A percentile compares a stretch with the other conserved stretches of the same genome.
phyloP scores from a whole-genome alignment of 352 stramenopile genomes.

The Globisporangium nunn region DNA sequence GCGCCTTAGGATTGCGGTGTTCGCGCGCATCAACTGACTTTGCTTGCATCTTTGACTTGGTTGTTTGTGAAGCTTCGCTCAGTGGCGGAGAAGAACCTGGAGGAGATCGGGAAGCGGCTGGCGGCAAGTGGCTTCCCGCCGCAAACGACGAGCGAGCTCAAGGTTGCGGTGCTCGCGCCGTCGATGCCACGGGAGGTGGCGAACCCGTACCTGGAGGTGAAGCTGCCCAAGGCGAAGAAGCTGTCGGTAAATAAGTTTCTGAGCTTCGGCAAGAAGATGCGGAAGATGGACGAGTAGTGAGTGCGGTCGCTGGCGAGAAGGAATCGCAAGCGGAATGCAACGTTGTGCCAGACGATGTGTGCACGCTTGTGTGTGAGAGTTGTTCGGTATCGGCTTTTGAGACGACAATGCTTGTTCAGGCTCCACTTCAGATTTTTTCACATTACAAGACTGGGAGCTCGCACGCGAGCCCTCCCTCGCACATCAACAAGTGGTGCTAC shows the following conservation, averaged over 20 bases:
- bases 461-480: background rate
- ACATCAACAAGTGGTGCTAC: background rate
- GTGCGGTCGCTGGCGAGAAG: background rate
- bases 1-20: background rate
- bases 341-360: background rate
- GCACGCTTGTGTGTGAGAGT: background rate
- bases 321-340: slow-evolving; percentile 3
- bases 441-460: slow-evolving; percentile 1
- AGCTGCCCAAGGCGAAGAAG: slow-evolving; percentile 55
- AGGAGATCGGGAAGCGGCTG: slow-evolving; percentile 65
- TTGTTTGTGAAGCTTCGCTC: slow-evolving; percentile 38
- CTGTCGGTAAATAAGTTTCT: slow-evolving; percentile 75
- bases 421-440: background rate
- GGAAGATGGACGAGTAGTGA: slow-evolving; percentile 26
- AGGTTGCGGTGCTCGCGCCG: slow-evolving; percentile 31
- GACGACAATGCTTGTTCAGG: background rate
- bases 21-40: no score
- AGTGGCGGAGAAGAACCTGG: slow-evolving; percentile 66
- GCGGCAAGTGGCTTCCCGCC: slow-evolving; percentile 28
- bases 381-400: no score
- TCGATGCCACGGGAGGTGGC: slow-evolving; percentile 7
- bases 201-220: slow-evolving; percentile 23
- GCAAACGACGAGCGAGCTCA: slow-evolving; percentile 46
- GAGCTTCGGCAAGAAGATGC: slow-evolving; percentile 51
- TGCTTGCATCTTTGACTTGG: background rate